phyloP scores from a whole-genome alignment of 2,329 filamentous ascomycete genomes.

The Coniochaeta sp. region DNA sequence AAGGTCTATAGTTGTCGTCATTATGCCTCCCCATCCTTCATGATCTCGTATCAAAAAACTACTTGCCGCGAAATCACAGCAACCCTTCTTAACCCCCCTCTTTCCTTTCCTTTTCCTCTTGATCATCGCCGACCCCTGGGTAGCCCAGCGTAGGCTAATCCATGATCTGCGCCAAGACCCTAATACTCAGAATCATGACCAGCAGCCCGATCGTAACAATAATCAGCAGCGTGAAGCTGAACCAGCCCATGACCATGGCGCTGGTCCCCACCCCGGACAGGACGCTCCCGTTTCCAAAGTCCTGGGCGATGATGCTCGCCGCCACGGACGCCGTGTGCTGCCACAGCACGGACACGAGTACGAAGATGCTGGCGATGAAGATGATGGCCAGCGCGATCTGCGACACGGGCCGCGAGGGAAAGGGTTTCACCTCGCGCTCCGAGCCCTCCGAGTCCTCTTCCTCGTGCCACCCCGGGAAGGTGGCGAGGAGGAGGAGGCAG shows the following conservation, averaged over 20 bases:
- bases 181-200: constrained; percentile 94
- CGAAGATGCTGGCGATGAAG: constrained; percentile 66
- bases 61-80: neutral
- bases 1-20: neutral
- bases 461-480: constrained; percentile 96
- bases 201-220: constrained; percentile 91
- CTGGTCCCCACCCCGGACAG: constrained; percentile 83
- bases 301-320: constrained; percentile 86
- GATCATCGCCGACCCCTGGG: neutral
- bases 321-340: constrained; percentile 96
- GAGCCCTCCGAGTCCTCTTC: constrained; percentile 74
- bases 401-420: constrained; percentile 85
- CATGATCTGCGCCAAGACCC: constrained; percentile 60
- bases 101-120: neutral
- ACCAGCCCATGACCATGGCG: constrained; percentile 97
- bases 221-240: constrained; percentile 87
- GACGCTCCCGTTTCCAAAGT: constrained; percentile 84
- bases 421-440: constrained; percentile 86
- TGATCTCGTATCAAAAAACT: constrained; percentile 2
- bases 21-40: neutral
- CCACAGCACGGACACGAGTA: constrained; percentile 73
- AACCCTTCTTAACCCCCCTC: neutral
- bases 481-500: constrained; percentile 89
- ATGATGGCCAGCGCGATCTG: constrained; percentile 92
- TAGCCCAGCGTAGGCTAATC: no score